A percentile compares a stretch with the other conserved stretches of the same genome.
Conservation (phyloP, 371 early-diverging fungal genomes). For the Funneliformis caledonium region DNA sequence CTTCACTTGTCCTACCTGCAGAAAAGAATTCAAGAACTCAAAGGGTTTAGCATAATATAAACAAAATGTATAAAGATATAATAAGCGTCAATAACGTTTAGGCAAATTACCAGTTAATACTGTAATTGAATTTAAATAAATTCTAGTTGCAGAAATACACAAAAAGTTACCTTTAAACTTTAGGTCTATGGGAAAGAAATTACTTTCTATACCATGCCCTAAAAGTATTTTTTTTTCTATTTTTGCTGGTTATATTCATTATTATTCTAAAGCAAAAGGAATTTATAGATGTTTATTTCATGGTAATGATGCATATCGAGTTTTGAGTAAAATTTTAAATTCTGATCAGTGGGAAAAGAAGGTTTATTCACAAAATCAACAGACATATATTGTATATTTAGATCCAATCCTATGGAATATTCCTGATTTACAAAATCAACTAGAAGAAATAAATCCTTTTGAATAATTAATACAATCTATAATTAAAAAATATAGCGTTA, state of each 20-base stretch:
- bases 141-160: background rate
- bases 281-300: background rate
- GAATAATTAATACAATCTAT: background rate
- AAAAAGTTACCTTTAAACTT: conserved; percentile 3
- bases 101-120: background rate
- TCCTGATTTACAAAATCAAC: background rate
- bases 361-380: background rate
- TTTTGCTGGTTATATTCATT: background rate
- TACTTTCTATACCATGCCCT: background rate
- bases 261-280: background rate
- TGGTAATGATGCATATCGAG: background rate
- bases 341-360: background rate
- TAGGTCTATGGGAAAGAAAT: background rate
- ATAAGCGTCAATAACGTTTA: background rate
- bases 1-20: background rate
- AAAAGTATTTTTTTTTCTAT: background rate
- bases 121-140: background rate
- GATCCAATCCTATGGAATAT: background rate
- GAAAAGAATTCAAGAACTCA: conserved; percentile 1
- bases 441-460: background rate
- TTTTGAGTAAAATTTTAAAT: background rate
- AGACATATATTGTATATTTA: background rate
- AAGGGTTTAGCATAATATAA: background rate
- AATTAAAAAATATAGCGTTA: background rate
- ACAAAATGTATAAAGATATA: background rate